A percentile compares a stretch with the other conserved stretches of the same genome.
phyloP scores from a whole-genome alignment of 2,329 filamentous ascomycete species.

The Achaetomium macrosporum region DNA sequence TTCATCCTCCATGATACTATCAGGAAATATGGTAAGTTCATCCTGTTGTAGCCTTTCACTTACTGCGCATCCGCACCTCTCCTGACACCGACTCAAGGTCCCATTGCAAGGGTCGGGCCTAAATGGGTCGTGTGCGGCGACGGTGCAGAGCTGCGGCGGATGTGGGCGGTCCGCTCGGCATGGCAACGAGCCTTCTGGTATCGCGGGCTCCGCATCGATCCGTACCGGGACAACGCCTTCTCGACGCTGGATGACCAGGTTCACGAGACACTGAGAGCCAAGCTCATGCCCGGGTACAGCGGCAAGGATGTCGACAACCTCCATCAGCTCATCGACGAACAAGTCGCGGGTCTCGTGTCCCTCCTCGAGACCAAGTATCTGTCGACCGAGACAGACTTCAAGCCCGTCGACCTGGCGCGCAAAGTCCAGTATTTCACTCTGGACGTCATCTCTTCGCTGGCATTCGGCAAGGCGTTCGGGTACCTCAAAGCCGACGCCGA shows the following conservation, averaged over 20 bases:
- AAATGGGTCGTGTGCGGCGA: constrained; percentile 30
- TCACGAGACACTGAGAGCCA: constrained; percentile 36
- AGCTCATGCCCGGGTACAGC: constrained; percentile 28
- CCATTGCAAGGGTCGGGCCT: constrained; percentile 26
- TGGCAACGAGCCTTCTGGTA: constrained; percentile 36
- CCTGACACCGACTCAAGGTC: constrained; percentile 17
- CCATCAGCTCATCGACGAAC: constrained; percentile 37
- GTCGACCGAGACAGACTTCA: constrained; percentile 27
- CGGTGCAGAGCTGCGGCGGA: constrained; percentile 26
- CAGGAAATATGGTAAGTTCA: constrained; percentile 21
- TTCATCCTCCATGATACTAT: constrained; percentile 23
- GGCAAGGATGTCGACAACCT: constrained; percentile 30
- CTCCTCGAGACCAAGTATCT: constrained; percentile 40
- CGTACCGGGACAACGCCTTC: constrained; percentile 45
- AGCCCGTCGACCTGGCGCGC: constrained; percentile 43
- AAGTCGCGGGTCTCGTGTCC: constrained; percentile 39
- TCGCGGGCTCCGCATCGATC: constrained; percentile 44
- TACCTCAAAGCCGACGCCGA: constrained; percentile 42
- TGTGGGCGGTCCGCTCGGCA: constrained; percentile 28
- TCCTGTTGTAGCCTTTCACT: no score
- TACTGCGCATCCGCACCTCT: no score
- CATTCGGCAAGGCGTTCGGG: constrained; percentile 44
- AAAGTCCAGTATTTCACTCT: constrained; percentile 49
- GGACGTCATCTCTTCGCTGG: constrained; percentile 48
- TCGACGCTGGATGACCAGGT: constrained; percentile 42